Base-by-base conservation (phyloP, 2,329 filamentous ascomycete genomes). In the Sordariomycetes sp. region DNA sequence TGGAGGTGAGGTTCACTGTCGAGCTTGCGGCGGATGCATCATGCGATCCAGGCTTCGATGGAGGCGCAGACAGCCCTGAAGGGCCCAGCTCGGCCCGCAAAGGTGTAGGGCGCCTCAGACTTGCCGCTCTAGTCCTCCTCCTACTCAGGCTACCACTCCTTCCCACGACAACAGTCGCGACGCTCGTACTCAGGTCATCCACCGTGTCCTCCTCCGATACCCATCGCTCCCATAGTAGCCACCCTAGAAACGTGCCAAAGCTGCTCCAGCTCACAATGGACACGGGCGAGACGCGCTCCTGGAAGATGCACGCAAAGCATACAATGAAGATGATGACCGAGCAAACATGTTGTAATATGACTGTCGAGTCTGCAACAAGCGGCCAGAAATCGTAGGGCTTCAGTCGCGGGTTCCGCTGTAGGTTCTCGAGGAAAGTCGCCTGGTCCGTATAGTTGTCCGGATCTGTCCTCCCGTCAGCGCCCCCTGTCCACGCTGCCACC, bases 381-480 rank as follows among this genome's bases (percentile, higher is more conserved):
- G 88, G 86, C 90, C 92, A 98, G 59, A 98, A 98, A 51, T 96
- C 88, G 58, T 98, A 98, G 0, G 90, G 90, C 45, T 92, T 82
- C 34, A 96, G 73, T 26, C 88, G 80, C 5, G 90, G 90, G 55
- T 98, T 98, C 31, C 88, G 78, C 58, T 98, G 90, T 14, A 98
- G 75, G 48, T 94, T 87, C 53, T 95, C 90, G 45, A 98, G 79
- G 49, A 98, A 98, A 2, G 92, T 96, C 39, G 86, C 85, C 53
- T 92, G 87, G 54, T 98, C 92, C 26, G 92, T 96, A 55, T 96
- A 96, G 58, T 98, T 98, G 58, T 98, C 92, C n/a, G 92, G 88
- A 53, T 93, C 86, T 88, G 17, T 10, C 16, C n/a, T 4, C 6
- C 15, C 3, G 16, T 34, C 32, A 34, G 32, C 23, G 9, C 11